These are phyloP conservation scores for Mortierella sp. DNA, from an alignment of 371 early-diverging fungal species.

Conservation along the genomic window DNA sequence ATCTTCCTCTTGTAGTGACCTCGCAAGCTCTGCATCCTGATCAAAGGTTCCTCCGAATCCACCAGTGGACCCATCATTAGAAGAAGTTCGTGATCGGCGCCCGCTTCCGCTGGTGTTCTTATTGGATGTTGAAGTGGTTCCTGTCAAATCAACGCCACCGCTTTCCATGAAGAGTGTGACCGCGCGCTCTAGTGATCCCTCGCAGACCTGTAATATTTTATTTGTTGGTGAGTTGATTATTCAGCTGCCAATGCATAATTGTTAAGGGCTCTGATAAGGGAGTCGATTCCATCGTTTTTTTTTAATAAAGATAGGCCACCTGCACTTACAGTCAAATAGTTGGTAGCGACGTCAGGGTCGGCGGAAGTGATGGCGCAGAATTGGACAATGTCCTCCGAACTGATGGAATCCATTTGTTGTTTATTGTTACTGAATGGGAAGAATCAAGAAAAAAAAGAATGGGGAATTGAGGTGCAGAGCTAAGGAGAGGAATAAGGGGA, in stretches of 20 bases:
- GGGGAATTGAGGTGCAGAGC: not conserved
- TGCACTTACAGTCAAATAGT: slow-evolving; percentile 66
- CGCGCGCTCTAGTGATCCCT: slow-evolving; percentile 71
- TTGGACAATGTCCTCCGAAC: slow-evolving; percentile 58
- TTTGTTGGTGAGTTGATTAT: not conserved
- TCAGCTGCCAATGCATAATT: not conserved
- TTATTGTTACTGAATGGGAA: not conserved
- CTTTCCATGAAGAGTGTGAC: slow-evolving; percentile 74
- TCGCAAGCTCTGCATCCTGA: slow-evolving; percentile 66
- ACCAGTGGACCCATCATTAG: slow-evolving; percentile 25
- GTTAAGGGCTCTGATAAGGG: not conserved
- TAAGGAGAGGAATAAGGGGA: not conserved
- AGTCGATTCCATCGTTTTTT: not conserved
- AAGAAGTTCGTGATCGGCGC: slow-evolving; percentile 34
- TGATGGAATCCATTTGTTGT: slow-evolving; percentile 18
- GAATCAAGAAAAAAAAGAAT: not conserved
- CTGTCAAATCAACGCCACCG: slow-evolving; percentile 64
- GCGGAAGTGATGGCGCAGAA: slow-evolving; percentile 76
- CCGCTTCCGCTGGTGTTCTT: slow-evolving; percentile 12
- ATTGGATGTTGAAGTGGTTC: slow-evolving; percentile 24
- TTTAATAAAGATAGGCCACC: not conserved
- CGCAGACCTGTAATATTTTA: slow-evolving; percentile 35
- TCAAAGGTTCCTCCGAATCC: slow-evolving; percentile 32
- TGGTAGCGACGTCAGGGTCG: slow-evolving; percentile 68
- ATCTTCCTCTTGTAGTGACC: slow-evolving; percentile 65